Evolutionary conservation across 2,329 filamentous ascomycete genomes (phyloP).

Genomic region (Fusarium penzigii): DNA sequence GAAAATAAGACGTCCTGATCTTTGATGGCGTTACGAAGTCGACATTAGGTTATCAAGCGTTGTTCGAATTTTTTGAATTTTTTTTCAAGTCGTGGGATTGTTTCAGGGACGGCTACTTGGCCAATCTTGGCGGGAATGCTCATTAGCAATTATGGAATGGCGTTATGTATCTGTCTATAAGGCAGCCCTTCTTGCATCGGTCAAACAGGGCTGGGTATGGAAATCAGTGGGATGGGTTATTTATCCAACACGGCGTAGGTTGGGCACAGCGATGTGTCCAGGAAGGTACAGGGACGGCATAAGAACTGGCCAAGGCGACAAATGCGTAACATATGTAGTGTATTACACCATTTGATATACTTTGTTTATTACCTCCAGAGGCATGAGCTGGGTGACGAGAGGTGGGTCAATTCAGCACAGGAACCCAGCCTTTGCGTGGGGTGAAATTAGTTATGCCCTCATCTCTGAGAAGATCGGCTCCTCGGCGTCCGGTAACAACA

Average conservation of each 20-base stretch:
- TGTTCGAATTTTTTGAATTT: constrained; percentile 10
- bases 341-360: neutral
- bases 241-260: constrained; percentile 6
- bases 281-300: neutral
- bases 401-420: constrained; percentile 39
- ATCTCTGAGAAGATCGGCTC: constrained; percentile 60
- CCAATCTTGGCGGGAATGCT: constrained; percentile 13
- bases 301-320: neutral
- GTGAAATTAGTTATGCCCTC: constrained; percentile 60
- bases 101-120: constrained; percentile 8
- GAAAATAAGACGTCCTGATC: neutral
- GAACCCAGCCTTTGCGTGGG: constrained; percentile 60
- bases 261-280: constrained; percentile 12
- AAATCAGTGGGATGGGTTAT: neutral
- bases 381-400: neutral
- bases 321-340: neutral
- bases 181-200: constrained; percentile 9
- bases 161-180: constrained; percentile 29
- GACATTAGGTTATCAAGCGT: constrained; percentile 12
- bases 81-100: constrained; percentile 5
- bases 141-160: constrained; percentile 32
- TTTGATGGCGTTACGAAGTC: neutral
- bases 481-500: constrained; percentile 63
- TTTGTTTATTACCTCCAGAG: too few species aligned
- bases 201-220: constrained; percentile 2